phyloP scores from a whole-genome alignment of 129 eudicot species.

The Flaveria sonorensis region DNA sequence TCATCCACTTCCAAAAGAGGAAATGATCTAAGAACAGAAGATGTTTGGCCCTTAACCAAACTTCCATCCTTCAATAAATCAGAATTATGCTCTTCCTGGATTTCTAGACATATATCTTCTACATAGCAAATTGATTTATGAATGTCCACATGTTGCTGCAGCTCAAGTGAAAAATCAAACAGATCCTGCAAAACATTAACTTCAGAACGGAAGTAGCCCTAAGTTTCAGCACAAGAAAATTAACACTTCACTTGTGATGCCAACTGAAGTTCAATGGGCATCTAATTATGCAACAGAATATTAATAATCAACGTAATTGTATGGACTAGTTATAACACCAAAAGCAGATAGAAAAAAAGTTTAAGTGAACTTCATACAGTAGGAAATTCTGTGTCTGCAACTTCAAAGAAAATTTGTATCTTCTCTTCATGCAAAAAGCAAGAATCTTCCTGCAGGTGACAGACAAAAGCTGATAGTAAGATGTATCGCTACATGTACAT shows the following conservation, averaged over 20 bases:
- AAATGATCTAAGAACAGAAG: conserved; percentile 41
- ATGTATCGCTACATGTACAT: neutral
- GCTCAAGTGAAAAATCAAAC: conserved; percentile 37
- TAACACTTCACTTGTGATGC: neutral
- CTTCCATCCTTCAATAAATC: conserved; percentile 43
- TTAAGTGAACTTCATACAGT: conserved; percentile 41
- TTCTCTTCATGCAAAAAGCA: conserved; percentile 42
- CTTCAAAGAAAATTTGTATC: conserved; percentile 47
- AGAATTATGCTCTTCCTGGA: conserved; percentile 23
- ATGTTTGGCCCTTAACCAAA: conserved; percentile 36
- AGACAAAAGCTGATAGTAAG: conserved; percentile 27
- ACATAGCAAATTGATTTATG: conserved; percentile 51
- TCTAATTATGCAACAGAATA: neutral
- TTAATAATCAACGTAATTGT: neutral
- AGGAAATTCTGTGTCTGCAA: conserved; percentile 44
- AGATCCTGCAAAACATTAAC: conserved; percentile 51
- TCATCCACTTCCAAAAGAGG: conserved; percentile 83
- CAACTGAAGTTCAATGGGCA: neutral
- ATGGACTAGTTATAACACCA: neutral
- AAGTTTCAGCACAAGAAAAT: neutral
- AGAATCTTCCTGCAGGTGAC: conserved; percentile 55
- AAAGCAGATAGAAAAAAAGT: neutral
- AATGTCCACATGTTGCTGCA: conserved; percentile 48
- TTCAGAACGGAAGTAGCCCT: neutral
- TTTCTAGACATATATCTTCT: conserved; percentile 46